Base-by-base conservation (phyloP, 257 asterid genomes). In the Lycium ferocissimum region DNA sequence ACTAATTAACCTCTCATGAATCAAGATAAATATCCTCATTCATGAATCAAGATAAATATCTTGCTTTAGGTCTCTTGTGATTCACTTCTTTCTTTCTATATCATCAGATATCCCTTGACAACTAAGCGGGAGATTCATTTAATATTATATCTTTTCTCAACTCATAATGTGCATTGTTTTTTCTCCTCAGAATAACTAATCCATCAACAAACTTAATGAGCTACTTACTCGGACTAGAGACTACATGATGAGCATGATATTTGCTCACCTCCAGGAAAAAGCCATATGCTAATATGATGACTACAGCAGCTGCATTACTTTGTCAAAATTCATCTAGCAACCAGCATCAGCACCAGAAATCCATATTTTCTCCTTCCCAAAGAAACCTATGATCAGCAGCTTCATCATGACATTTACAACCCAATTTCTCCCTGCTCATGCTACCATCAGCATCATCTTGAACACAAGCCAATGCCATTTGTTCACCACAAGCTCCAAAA, bases 1-100 rank as follows among this genome's bases (percentile, higher is more conserved):
- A 72, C 80, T n/a, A 72, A 72, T 18, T 26, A 72, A 72, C 2
- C 57, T 72, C 57, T 43, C 80, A 72, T 43, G 57, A 72, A 9
- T 38, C 78, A 70, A 38, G 78, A 70, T 43, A 43, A 35, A 72
- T 43, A 72, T 43, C 80, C n/a, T n/a, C n/a, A n/a, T n/a, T n/a
- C n/a, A n/a, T n/a, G n/a, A n/a, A n/a, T n/a, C n/a, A n/a, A n/a
- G n/a, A n/a, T n/a, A n/a, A 35, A 71, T 43, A 71, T 43, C 79
- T 71, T 71, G 4, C 79, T 71, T 43, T 26, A 40, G 56, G 9
- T 71, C 57, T 70, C 7, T 17, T 40, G 17, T 43, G 79, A 43
- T 71, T 43, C 79, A 71, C 54, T 71, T 71, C 56, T 40, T 70
- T 67, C 54, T 40, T 71, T n/a, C 79, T 71, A 40, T 71, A 71